phyloP scores from a whole-genome alignment of 2,329 filamentous ascomycete genomes.

The Cytospora piceae region DNA sequence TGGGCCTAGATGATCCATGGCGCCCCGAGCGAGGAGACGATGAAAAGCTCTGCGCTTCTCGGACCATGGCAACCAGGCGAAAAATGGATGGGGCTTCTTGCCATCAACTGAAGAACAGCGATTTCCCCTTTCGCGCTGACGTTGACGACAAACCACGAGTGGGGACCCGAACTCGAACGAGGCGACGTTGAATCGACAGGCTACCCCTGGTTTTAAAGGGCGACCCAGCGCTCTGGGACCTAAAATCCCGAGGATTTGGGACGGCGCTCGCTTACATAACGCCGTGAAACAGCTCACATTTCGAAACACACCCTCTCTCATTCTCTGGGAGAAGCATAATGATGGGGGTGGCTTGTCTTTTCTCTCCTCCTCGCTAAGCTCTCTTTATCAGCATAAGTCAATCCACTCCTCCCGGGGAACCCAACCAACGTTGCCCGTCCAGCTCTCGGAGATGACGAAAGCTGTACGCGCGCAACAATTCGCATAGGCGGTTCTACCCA shows the following conservation, averaged over 20 bases:
- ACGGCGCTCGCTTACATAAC: conserved; percentile 2
- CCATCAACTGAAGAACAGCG: neutral
- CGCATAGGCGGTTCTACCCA: neutral
- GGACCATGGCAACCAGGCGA: neutral
- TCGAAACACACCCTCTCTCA: neutral
- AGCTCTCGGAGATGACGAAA: neutral
- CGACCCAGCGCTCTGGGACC: conserved; percentile 1
- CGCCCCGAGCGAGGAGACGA: neutral
- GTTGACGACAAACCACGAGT: conserved; percentile 15
- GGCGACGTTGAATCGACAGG: conserved; percentile 17
- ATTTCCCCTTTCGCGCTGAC: conserved; percentile 6
- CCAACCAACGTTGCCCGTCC: neutral
- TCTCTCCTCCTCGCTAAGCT: neutral
- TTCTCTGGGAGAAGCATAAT: neutral
- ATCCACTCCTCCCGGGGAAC: neutral
- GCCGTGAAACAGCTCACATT: neutral
- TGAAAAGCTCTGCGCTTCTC: neutral
- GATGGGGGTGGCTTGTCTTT: neutral
- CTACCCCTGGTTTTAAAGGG: conserved; percentile 16
- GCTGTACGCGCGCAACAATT: neutral
- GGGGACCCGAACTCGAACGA: conserved; percentile 18
- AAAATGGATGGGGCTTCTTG: neutral
- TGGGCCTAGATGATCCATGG: neutral
- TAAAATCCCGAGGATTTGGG: neutral
- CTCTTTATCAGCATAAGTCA: neutral